Evolutionary conservation across 495 filamentous ascomycete genomes (phyloP).

Genomic region (Aspergillus heteromorphus): DNA sequence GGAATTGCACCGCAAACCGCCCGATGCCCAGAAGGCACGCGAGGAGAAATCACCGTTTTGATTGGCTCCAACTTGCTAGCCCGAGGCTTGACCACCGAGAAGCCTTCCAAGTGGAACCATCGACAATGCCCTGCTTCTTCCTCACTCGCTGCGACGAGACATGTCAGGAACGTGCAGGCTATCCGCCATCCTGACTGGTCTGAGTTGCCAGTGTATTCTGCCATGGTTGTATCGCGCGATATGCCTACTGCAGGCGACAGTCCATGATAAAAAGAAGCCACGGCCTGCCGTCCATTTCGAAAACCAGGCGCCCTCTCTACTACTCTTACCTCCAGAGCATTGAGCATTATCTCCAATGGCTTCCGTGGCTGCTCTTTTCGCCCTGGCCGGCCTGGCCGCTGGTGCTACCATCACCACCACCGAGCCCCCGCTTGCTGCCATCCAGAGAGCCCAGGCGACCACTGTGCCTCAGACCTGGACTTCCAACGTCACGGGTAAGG

Average conservation of each 20-base stretch:
- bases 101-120: not conserved
- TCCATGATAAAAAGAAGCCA: not conserved
- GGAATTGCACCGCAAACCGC: not conserved
- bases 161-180: not conserved
- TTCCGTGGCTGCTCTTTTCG: not conserved
- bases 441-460: not conserved
- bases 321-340: not conserved
- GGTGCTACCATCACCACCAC: slow-evolving; percentile 1
- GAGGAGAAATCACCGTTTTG: not conserved
- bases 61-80: not conserved
- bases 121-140: not conserved
- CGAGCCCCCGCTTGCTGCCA: not conserved
- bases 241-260: not conserved
- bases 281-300: not conserved
- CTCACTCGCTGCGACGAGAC: not conserved
- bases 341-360: not conserved
- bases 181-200: not conserved
- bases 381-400: not conserved
- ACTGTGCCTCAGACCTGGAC: not conserved
- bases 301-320: not conserved
- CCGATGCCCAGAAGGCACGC: not conserved
- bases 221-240: not conserved
- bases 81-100: not conserved
- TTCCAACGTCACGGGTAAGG: slow-evolving; percentile 53
- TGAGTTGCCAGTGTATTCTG: not conserved